Evolutionary conservation across 2,329 filamentous ascomycete genomes (phyloP), one percentile per base, ranked within the genome.

Genomic region (Ophiocordyceps polyrhachis-furcata): DNA sequence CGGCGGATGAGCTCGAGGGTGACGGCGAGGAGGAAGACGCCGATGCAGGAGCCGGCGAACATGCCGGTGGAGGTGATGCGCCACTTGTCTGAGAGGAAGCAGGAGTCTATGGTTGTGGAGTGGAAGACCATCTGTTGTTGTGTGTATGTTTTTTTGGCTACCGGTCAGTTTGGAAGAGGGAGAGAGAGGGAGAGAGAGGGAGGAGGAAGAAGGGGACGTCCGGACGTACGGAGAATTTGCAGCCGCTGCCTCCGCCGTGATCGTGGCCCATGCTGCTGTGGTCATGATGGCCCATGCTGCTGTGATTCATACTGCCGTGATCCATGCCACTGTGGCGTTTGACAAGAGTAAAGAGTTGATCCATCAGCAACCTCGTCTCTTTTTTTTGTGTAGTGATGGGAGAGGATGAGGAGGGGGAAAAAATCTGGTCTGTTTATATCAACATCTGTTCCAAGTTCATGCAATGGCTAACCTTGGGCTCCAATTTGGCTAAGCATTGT

Each of bases 11-110:
- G 65, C 56, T 91, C 83, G 52, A 91, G 78, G 6, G 63, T 55
- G 44, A 89, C 70, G 51, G 83, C 81, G 44, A 93, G 75, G n/a
- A 80, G 64, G 49, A 86, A 67, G 32, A 86, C 77, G 48, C 81
- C 83, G 55, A 93, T 79, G 63, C 84, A 91, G 44, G 79, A 82
- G 20, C 80, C 83, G 42, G 81, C 83, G 56, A 93, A 89, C 71
- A 81, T 81, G 58, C 72, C 78, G 3, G 60, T 63, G 21, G 78
- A 80, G 15, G 65, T 78, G 58, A 89, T 73, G 55, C 77, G 77
- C 83, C 84, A 91, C 20, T 70, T 67, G 8, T 58, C 53, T 21
- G 80, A 64, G 55, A 91, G 71, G 69, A 91, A 89, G 53, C 60
- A 85, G 19, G 78, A 62, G 56, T 82, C 76, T 56, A 83, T 65